Evolutionary conservation across 257 asterid genomes (phyloP), one percentile per base, ranked within the genome.

Genomic region (Solanum clarkiae): DNA sequence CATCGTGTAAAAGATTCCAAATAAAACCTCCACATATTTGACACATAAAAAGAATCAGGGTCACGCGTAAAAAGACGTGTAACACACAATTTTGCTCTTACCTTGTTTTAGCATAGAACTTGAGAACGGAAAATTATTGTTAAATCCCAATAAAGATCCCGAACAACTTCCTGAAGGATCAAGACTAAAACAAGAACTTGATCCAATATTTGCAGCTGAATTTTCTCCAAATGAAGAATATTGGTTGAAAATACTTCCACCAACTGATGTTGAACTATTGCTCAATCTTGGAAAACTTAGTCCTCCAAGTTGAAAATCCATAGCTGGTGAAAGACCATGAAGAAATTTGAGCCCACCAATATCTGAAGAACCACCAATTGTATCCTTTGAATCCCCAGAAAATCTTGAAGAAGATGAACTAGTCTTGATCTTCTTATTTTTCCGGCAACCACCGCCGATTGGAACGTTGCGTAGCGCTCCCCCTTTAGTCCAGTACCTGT

Each of bases 391-490:
- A 75, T 87, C 92, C 44, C 88, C 92, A 74, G 93, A 85, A 40
- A 88, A 86, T 70, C 90, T 75, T 16, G 92, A 87, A 42, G 80
- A 32, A 12, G 81, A 60, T 20, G 79, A 69, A 49, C 93, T 90
- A 36, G 96, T 75, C 88, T 90, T 93, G 24, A 86, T 56, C 66
- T 92, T 95, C 97, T 95, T 96, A 91, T 84, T 94, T 86, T 95
- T 96, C 84, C 99, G 89, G 92, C 98, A 93, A 29, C 97, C 98
- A 6, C 99, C 99, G 15, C 99, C 99, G 2, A 96, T 93, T 0
- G 99, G 99, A 7, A 96, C 99, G 89, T 87, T 96, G 79, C 99
- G 91, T 66, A 96, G 59, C 79, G 98, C 98, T 22, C 99, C 98
- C 14, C 98, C 98, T 80, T 88, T 91, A 1, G 99, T 96, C 99